Percentiles rank a stretch among this genome's conserved stretches.
Evolutionary conservation across 2,329 filamentous ascomycete genomes (phyloP).

Genomic region (Xylariaceae sp.): DNA sequence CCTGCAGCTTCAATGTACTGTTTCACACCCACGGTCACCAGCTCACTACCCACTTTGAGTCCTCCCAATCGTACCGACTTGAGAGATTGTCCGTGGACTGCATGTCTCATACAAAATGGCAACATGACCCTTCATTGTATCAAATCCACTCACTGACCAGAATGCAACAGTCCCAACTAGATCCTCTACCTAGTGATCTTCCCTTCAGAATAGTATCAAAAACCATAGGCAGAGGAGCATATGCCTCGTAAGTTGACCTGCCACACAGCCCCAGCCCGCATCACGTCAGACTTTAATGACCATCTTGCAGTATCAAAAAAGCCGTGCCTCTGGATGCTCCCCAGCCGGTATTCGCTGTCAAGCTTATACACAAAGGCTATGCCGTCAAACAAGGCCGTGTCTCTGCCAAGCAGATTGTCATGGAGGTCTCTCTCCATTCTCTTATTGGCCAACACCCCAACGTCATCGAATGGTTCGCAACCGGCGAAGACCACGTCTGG

Average conservation of each 20-base stretch:
- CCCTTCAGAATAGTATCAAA: conserved; percentile 94
- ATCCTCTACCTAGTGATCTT: conserved; percentile 77
- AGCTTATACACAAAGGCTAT: conserved; percentile 97
- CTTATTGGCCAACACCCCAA: conserved; percentile 87
- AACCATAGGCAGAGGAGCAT: conserved; percentile 93
- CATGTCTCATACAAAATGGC: conserved; percentile 5
- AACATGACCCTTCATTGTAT: not conserved
- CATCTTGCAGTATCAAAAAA: conserved; percentile 73
- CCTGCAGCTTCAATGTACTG: too few relatives aligned
- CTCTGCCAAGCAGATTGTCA: conserved; percentile 80
- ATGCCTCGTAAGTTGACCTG: conserved; percentile 72
- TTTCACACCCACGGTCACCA: too few relatives aligned
- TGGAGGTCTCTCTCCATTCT: conserved; percentile 87
- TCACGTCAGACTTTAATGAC: conserved; percentile 16
- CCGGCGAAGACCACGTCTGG: conserved; percentile 82
- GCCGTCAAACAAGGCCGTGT: conserved; percentile 85
- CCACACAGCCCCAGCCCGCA: conserved; percentile 3
- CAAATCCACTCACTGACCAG: conserved; percentile 20
- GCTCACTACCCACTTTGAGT: too few relatives aligned
- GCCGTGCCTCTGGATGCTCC: conserved; percentile 68
- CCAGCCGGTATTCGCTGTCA: conserved; percentile 87
- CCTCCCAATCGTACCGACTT: too few relatives aligned
- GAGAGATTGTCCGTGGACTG: too few relatives aligned
- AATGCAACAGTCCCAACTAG: conserved; percentile 77
- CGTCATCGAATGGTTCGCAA: conserved; percentile 88